phyloP scores from a whole-genome alignment of 352 stramenopile species.

The Thalassiosira exigua region DNA sequence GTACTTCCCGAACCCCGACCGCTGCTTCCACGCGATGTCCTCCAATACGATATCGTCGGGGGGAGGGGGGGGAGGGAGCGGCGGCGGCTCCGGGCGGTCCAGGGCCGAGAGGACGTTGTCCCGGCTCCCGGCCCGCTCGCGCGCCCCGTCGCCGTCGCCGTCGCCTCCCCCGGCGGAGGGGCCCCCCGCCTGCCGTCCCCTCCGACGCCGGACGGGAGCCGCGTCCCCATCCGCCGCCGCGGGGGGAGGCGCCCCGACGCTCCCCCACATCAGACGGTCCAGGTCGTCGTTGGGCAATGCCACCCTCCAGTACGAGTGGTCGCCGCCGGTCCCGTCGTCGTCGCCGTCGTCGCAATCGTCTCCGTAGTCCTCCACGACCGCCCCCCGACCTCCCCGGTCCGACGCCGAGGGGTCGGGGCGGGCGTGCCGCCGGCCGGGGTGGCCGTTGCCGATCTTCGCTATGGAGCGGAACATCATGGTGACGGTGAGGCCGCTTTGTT shows the following conservation, averaged over 20 bases:
- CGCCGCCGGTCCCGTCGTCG: background rate
- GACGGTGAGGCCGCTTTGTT: background rate
- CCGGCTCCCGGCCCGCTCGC: background rate
- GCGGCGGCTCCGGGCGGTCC: slow-evolving; percentile 3
- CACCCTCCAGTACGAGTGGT: slow-evolving; percentile 43
- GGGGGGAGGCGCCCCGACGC: slow-evolving; percentile 22
- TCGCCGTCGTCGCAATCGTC: background rate
- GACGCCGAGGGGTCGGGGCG: background rate
- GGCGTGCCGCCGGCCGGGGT: background rate
- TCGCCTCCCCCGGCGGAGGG: background rate
- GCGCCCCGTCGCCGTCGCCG: background rate
- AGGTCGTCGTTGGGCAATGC: slow-evolving; percentile 51
- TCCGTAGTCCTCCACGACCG: background rate
- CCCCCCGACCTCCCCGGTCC: no score
- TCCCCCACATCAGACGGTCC: slow-evolving; percentile 58
- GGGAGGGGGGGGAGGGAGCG: background rate
- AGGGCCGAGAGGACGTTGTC: slow-evolving; percentile 54
- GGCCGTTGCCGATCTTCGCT: background rate
- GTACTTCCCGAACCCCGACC: slow-evolving; percentile 61
- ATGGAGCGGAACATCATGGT: background rate
- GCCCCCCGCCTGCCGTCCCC: slow-evolving; percentile 1
- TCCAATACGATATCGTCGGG: slow-evolving; percentile 57
- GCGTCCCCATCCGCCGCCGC: background rate
- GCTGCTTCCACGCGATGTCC: slow-evolving; percentile 67
- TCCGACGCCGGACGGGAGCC: background rate